phyloP scores from a whole-genome alignment of 805 yeast species.

The Starmera caribaea region DNA sequence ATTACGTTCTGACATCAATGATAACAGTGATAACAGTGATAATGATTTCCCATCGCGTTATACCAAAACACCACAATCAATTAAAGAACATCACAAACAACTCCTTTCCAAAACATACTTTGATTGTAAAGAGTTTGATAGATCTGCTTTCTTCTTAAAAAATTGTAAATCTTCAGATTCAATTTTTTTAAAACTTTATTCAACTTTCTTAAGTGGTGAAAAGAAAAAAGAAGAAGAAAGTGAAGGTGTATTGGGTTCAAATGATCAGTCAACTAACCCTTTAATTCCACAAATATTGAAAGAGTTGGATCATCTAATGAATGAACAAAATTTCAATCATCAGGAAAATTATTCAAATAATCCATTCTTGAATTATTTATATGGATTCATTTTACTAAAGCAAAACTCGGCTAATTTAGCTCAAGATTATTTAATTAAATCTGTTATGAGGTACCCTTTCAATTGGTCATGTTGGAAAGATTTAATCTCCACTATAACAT shows the following conservation, averaged over 20 bases:
- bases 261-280: constrained; percentile 23
- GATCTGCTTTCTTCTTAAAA: constrained; percentile 55
- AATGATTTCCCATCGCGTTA: constrained; percentile 1
- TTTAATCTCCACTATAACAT: constrained; percentile 48
- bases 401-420: constrained; percentile 57
- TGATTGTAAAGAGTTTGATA: constrained; percentile 74
- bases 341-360: constrained; percentile 26
- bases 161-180: constrained; percentile 42
- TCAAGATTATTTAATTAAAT: constrained; percentile 45
- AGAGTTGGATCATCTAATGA: constrained; percentile 28
- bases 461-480: constrained; percentile 96
- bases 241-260: constrained; percentile 50
- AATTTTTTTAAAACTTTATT: constrained; percentile 55
- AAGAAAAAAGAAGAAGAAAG: constrained; percentile 60
- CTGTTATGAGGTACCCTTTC: constrained; percentile 62
- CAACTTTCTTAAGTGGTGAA: constrained; percentile 70
- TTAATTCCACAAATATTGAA: constrained; percentile 27
- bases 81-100: constrained; percentile 34
- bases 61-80: constrained; percentile 1
- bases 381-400: constrained; percentile 58
- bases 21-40: constrained; percentile 16
- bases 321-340: constrained; percentile 6
- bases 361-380: constrained; percentile 62
- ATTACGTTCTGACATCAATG: constrained; percentile 20
- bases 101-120: constrained; percentile 65